Conservation (phyloP, 352 stramenopile genomes). For the Globisporangium uncinulatum region DNA sequence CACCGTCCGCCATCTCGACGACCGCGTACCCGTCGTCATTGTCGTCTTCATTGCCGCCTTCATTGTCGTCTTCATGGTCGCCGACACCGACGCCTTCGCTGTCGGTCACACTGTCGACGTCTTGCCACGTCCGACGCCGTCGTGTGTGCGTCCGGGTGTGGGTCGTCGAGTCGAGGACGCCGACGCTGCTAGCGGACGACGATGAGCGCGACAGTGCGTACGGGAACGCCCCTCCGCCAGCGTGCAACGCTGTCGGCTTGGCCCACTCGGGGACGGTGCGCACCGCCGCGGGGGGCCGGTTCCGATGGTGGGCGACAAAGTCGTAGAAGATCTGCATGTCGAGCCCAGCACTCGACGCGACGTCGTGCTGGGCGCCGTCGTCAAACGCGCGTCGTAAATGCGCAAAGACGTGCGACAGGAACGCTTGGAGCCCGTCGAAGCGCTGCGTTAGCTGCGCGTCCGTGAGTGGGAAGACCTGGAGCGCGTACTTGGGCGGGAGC, state of each 20-base stretch:
- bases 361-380: conserved; percentile 57
- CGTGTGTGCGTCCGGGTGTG: conserved; percentile 1
- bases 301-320: conserved; percentile 63
- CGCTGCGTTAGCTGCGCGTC: conserved; percentile 56
- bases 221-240: conserved; percentile 7
- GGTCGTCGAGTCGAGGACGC: conserved; percentile 10
- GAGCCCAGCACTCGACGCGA: conserved; percentile 42
- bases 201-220: conserved; percentile 12
- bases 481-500: conserved; percentile 74
- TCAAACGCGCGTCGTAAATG: conserved; percentile 40
- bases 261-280: conserved; percentile 56
- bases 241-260: conserved; percentile 24
- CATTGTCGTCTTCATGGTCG: conserved; percentile 22
- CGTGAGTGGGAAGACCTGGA: conserved; percentile 71
- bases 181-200: conserved; percentile 14
- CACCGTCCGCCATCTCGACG: neutral
- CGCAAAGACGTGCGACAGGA: conserved; percentile 43
- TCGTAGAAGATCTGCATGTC: conserved; percentile 84
- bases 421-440: conserved; percentile 56
- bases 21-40: conserved; percentile 1
- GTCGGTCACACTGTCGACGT: conserved; percentile 53
- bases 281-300: conserved; percentile 48
- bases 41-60: conserved; percentile 11
- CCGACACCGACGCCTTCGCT: conserved; percentile 50
- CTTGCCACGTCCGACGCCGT: conserved; percentile 31